Evolutionary conservation across 495 filamentous ascomycete genomes (phyloP).

Genomic region (Gamarada debralockiae): DNA sequence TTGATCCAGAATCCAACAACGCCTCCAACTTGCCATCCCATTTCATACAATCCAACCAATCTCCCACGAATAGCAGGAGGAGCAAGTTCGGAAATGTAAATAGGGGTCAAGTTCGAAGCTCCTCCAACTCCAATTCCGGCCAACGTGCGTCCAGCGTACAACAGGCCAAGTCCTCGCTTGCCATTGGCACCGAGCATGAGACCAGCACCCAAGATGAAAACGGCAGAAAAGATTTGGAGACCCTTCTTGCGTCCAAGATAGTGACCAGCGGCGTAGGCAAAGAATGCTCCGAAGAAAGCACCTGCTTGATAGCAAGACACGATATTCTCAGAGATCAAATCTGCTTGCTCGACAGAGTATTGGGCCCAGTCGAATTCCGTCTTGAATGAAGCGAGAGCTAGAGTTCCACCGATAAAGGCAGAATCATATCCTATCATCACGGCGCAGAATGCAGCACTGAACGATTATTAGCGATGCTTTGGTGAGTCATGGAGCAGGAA

Average conservation of each 20-base stretch:
- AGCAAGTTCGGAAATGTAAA: conserved; percentile 54
- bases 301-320: conserved; percentile 67
- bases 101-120: conserved; percentile 46
- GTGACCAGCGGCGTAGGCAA: conserved; percentile 54
- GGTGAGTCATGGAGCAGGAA: too few species aligned
- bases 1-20: conserved; percentile 72
- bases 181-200: conserved; percentile 59
- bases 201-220: conserved; percentile 63
- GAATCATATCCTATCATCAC: conserved; percentile 71
- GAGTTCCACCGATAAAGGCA: conserved; percentile 67
- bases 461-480: too few species aligned
- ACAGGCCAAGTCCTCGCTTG: conserved; percentile 53
- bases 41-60: conserved; percentile 63
- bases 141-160: conserved; percentile 52
- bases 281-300: conserved; percentile 62
- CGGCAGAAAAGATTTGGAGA: conserved; percentile 44
- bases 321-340: conserved; percentile 58
- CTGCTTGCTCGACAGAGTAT: conserved; percentile 32
- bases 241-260: conserved; percentile 54
- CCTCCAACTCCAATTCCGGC: conserved; percentile 51
- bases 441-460: conserved; percentile 65
- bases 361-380: conserved; percentile 51
- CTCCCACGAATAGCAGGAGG: conserved; percentile 51
- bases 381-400: conserved; percentile 57
- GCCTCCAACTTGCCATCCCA: conserved; percentile 70